Evolutionary conservation across 2,329 filamentous ascomycete species (phyloP), one percentile per base, ranked within the genome.

Genomic region (Zymoseptoria ardabiliae): DNA sequence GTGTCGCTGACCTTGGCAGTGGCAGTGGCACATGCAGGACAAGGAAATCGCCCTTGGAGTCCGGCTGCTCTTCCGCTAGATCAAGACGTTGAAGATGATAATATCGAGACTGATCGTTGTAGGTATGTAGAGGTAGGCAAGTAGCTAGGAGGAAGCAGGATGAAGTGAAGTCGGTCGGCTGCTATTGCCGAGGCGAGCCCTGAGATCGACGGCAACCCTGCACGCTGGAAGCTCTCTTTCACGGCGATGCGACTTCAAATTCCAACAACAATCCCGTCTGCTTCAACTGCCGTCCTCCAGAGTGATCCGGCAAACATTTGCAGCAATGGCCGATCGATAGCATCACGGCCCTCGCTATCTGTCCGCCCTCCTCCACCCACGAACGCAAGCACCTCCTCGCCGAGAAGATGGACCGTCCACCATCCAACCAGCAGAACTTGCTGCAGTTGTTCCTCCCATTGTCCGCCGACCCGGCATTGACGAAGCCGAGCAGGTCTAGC

Each of bases 401-500:
- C 35, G 35, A 41, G 13, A 41, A 41, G 35, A 41, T 41, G 35
- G 35, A 41, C 35, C 35, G 35, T 41, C 35, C 35, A 41, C 35
- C 10, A 17, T 17, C 35, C 35, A 41, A 41, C 17, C 35, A 41
- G 35, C 35, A 41, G 35, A 41, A 41, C 10, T 17, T 41, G 11
- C 35, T 41, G 3, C 35, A 41, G 35, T 11, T 41, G 35, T 41
- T 41, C 35, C 35, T 41, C 35, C 35, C 35, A 41, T 41, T 41
- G 35, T 41, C 35, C 35, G 35, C 35, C 35, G 35, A 41, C 35
- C 35, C 35, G 35, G 35, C 4, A 41, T 41, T 41, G 35, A 41
- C 10, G 35, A 41, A 17, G 35, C 35, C 35, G 35, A 53, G 20
- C 10, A 65, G 65, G 17, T 70, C 68, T 7, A 55, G 57, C 21